A percentile compares a stretch with the other conserved stretches of the same genome.
phyloP scores from a whole-genome alignment of 345 rosid species.

The Diplotaxis tenuifolia region DNA sequence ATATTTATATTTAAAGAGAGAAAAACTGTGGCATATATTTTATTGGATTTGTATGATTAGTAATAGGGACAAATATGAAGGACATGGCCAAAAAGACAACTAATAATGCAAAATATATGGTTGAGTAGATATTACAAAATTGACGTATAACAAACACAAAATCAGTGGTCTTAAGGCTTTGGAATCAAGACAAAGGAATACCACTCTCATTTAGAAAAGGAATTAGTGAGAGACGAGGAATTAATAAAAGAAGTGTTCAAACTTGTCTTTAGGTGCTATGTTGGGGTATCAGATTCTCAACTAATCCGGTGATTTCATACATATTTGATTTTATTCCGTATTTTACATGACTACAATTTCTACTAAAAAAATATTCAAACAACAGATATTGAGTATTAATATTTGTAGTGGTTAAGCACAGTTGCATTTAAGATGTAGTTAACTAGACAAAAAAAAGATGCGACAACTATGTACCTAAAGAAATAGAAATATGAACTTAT shows the following conservation, averaged over 20 bases:
- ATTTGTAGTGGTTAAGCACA: background rate
- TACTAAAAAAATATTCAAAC: background rate
- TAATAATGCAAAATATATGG: constrained; percentile 23
- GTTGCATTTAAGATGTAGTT: background rate
- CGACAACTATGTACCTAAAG: background rate
- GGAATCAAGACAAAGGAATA: constrained; percentile 19
- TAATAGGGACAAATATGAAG: constrained; percentile 12
- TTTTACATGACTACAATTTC: background rate
- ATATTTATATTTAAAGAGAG: background rate
- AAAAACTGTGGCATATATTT: constrained; percentile 1
- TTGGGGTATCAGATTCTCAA: constrained; percentile 22
- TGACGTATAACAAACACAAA: constrained; percentile 30
- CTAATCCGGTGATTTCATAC: background rate
- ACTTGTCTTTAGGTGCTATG: background rate
- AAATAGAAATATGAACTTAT: background rate
- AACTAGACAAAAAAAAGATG: too few species aligned
- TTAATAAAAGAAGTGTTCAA: constrained; percentile 4
- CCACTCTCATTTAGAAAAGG: background rate
- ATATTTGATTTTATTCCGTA: background rate
- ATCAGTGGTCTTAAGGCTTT: constrained; percentile 15
- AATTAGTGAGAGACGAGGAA: background rate
- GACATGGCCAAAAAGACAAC: constrained; percentile 25
- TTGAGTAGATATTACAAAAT: constrained; percentile 25
- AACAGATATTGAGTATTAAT: background rate
- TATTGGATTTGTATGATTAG: constrained; percentile 11